phyloP scores from a whole-genome alignment of 768 basidiomycete species.

The Phallus indusiatus region DNA sequence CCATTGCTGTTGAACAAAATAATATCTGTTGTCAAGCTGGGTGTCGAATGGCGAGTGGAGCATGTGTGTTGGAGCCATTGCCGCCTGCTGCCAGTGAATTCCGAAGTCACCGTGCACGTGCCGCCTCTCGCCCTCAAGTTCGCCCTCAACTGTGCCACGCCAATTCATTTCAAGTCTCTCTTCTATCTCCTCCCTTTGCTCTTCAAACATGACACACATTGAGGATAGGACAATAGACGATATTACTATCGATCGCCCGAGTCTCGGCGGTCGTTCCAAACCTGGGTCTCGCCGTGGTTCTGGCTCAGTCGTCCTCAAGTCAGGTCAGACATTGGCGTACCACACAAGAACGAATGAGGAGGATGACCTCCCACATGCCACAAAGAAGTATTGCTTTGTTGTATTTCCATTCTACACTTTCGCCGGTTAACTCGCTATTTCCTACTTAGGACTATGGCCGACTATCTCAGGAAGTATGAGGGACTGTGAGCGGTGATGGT shows the following conservation, averaged over 20 bases:
- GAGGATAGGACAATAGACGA: constrained; percentile 6
- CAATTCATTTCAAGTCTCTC: neutral
- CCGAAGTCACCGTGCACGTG: too few relatives aligned
- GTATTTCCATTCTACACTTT: neutral
- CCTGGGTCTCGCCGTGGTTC: constrained; percentile 69
- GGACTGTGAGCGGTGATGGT: constrained; percentile 44
- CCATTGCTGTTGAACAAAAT: too few relatives aligned
- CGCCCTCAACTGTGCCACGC: neutral
- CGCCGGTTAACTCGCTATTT: constrained; percentile 9
- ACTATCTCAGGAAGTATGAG: constrained; percentile 88
- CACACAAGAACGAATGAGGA: constrained; percentile 85
- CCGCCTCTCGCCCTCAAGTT: too few relatives aligned
- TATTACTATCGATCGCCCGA: neutral
- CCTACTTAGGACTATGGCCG: constrained; percentile 74
- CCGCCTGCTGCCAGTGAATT: too few relatives aligned
- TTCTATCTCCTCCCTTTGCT: neutral
- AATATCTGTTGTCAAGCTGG: too few relatives aligned
- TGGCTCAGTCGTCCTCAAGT: constrained; percentile 60
- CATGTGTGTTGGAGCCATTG: too few relatives aligned
- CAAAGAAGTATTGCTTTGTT: constrained; percentile 65
- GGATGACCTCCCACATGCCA: constrained; percentile 85
- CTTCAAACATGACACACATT: constrained; percentile 6
- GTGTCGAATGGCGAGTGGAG: too few relatives aligned
- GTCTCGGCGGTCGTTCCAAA: constrained; percentile 16
- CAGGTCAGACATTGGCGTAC: constrained; percentile 72